Base-by-base conservation (phyloP, 805 yeast genomes). In the Candida sanyiensis region DNA sequence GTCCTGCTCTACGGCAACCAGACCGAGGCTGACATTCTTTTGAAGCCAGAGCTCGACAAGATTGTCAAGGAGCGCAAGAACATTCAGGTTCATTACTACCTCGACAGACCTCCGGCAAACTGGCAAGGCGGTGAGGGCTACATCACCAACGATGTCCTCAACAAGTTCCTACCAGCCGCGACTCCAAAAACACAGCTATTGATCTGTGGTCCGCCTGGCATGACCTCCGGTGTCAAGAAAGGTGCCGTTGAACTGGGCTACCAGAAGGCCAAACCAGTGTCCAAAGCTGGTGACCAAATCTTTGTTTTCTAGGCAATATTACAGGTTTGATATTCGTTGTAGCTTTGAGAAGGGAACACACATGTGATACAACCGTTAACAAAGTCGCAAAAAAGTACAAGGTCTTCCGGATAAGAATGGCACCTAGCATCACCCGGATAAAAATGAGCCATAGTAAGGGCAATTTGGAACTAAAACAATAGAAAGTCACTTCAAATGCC, bases 191-290 rank as follows among this genome's bases (percentile, higher is more conserved):
- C 75, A 44, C 83, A 83, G 68, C 69, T 90, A 50, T 75, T 90
- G 56, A 63, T 89, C 40, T 89, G 97, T 66, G 97, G 96, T 32
- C 97, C 97, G 34, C 94, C 95, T 44, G 88, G 90, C 46, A 84
- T 89, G 96, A 78, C 82, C 33, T 73, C 84, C 44, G 82, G 89
- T 44, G 73, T 85, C 60, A 89, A 87, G 70, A 85, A 77, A 66
- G 83, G 80, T 40, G 85, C 90, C 29, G 72, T 73, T 19, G 65
- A 49, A 22, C 70, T 88, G 50, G 96, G 96, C 12, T 89, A 63
- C 63, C 72, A 73, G 36, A 87, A 87, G 72, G 87, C 96, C 35
- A 83, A 78, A 63, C 93, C 95, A 5, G 84, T 89, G 32, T 80
- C 94, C 33, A 87, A 88, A 64, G 73, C 85, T 58, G 94, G 86